These are phyloP conservation scores for Hyphopichia homilentoma DNA, from an alignment of 805 yeast genomes.

Conservation along the genomic window DNA sequence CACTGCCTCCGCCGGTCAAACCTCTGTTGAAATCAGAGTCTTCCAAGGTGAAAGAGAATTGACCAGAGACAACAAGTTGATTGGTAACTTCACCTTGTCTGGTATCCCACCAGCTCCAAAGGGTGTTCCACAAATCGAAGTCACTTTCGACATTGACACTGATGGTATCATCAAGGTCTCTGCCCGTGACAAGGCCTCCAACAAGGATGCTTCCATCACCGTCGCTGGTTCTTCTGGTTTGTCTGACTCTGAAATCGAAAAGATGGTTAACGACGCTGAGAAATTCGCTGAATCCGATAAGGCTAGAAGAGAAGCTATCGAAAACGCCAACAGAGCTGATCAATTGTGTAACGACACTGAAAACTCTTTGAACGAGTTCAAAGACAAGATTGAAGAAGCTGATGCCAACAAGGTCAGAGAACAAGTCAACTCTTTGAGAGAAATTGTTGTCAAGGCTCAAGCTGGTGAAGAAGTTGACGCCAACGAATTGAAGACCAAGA, in stretches of 20 bases:
- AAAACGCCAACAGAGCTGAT: constrained; percentile 81
- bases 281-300: constrained; percentile 84
- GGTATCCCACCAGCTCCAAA: constrained; percentile 96
- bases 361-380: constrained; percentile 45
- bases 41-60: constrained; percentile 99
- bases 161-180: constrained; percentile 96
- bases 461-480: constrained; percentile 60
- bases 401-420: constrained; percentile 46
- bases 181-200: constrained; percentile 90
- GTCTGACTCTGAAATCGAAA: constrained; percentile 84
- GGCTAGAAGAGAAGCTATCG: constrained; percentile 80
- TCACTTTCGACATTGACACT: constrained; percentile 93
- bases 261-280: constrained; percentile 89
- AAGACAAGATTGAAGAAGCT: constrained; percentile 43
- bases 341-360: constrained; percentile 59
- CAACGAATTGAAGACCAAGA: constrained; percentile 63
- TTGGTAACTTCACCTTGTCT: constrained; percentile 92
- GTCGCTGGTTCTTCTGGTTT: constrained; percentile 96
- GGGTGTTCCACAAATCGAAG: constrained; percentile 94
- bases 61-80: constrained; percentile 94
- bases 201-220: constrained; percentile 91
- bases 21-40: constrained; percentile 94
- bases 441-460: constrained; percentile 61
- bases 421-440: constrained; percentile 58
- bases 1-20: constrained; percentile 94